Evolutionary conservation across 2,329 filamentous ascomycete genomes (phyloP), one percentile per base, ranked within the genome.

Genomic region (Seiridium unicorne): DNA sequence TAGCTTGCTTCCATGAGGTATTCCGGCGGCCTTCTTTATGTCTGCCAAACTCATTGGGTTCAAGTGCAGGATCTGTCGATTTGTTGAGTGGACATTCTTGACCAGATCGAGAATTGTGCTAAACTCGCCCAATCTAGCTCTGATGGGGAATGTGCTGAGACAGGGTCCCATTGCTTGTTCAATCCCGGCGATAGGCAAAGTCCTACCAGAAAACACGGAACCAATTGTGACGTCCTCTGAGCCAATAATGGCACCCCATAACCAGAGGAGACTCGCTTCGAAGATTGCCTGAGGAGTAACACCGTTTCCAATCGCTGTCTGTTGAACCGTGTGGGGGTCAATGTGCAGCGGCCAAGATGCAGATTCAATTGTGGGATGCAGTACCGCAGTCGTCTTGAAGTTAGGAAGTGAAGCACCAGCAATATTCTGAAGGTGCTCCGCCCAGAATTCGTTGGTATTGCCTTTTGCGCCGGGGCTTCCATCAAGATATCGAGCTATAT

Each of bases 91-190:
- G 1, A 92, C 78, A 57, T 78, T 81, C 47, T 79, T 76, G 1
- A 96, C 65, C 1, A 96, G 76, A 60, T 93, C 88, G 4, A 74
- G 69, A 5, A 87, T 78, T 0, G 78, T 84, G 10, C 73, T 72
- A 54, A 82, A 76, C 7, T 79, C 77, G 1, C 77, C 75, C 0
- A 89, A 67, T 61, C 91, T 79, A 3, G 89, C 73, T n/a, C 92
- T 82, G 1, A 92, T 77, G 1, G 93, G 93, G 5, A 95, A 74
- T 0, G 91, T 89, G 1, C 88, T 80, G 55, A 97, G 87, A 66
- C 90, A 95, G 8, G 93, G 93, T 0, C 93, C 93, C 59, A 94
- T 79, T 3, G 93, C 83, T 1, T 84, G 78, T 63, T 96, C 92
- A 40, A 96, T 85, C 0, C 82, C 84, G 3, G 80, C 70, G 2